phyloP scores from a whole-genome alignment of 306 rosid genomes.

The Datisca glomerata region DNA sequence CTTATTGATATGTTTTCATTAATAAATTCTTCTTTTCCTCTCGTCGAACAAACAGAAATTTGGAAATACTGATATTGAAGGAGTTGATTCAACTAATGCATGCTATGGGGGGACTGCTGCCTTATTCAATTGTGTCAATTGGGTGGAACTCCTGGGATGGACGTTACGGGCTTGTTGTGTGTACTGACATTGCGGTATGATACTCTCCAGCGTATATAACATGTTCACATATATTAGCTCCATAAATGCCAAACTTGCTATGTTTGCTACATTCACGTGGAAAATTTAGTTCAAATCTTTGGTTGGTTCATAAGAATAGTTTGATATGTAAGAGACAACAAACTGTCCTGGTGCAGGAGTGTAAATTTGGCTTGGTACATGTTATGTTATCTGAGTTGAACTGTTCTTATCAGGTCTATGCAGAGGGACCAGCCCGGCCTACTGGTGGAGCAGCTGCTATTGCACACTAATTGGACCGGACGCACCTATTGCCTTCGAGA shows the following conservation, averaged over 20 bases:
- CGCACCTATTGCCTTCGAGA: conserved; percentile 88
- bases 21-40: conserved; percentile 8
- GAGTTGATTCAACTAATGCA: conserved; percentile 92
- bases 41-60: conserved; percentile 41
- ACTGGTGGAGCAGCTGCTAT: conserved; percentile 99
- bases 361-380: no score
- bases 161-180: conserved; percentile 96
- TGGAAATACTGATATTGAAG: conserved; percentile 91
- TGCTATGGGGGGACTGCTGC: conserved; percentile 99
- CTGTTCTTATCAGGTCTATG: conserved; percentile 65
- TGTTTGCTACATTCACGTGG: no score
- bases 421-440: conserved; percentile 99
- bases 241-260: no score
- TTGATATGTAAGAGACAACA: no score
- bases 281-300: no score
- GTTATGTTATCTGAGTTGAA: conserved; percentile 6
- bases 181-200: conserved; percentile 93
- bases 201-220: background rate
- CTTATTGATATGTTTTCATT: conserved; percentile 6
- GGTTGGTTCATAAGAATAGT: no score
- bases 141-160: conserved; percentile 99
- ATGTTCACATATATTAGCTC: no score
- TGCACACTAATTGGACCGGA: conserved; percentile 92
- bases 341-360: no score
- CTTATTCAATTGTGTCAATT: conserved; percentile 88